Evolutionary conservation across 2,329 filamentous ascomycete species (phyloP).

Genomic region (Colletotrichum sp.): DNA sequence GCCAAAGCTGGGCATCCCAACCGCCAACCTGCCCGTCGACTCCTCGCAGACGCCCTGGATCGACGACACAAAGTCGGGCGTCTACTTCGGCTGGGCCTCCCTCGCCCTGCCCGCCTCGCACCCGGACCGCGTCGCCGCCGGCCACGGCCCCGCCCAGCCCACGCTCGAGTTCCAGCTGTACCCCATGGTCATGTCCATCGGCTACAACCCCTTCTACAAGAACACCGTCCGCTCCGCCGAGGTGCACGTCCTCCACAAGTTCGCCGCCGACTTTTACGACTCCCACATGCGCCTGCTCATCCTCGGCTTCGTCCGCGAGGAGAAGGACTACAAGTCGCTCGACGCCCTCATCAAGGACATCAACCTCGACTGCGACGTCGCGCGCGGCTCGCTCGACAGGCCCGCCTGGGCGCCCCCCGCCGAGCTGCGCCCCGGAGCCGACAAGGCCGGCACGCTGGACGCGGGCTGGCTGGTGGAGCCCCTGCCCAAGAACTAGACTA

Average conservation of each 20-base stretch:
- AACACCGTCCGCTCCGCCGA: conserved; percentile 87
- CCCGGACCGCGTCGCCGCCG: conserved; percentile 39
- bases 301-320: conserved; percentile 86
- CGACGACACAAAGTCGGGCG: conserved; percentile 71
- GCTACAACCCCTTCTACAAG: conserved; percentile 97
- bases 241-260: conserved; percentile 85
- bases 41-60: conserved; percentile 65
- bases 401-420: conserved; percentile 59
- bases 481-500: neutral
- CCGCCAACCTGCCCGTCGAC: conserved; percentile 87
- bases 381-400: conserved; percentile 73
- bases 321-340: conserved; percentile 84
- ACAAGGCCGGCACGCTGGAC: conserved; percentile 36
- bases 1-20: conserved; percentile 86
- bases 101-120: conserved; percentile 63
- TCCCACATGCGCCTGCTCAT: conserved; percentile 80
- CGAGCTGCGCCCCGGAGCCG: conserved; percentile 26
- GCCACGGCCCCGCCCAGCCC: conserved; percentile 27
- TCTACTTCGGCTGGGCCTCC: conserved; percentile 93
- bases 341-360: conserved; percentile 91
- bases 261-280: conserved; percentile 84
- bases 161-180: conserved; percentile 53
- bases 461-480: conserved; percentile 43
- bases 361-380: conserved; percentile 84
- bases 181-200: conserved; percentile 92